These are phyloP conservation scores for Coleophoma eucalyptorum DNA, from an alignment of 2,329 filamentous ascomycete species.

Conservation along the genomic window DNA sequence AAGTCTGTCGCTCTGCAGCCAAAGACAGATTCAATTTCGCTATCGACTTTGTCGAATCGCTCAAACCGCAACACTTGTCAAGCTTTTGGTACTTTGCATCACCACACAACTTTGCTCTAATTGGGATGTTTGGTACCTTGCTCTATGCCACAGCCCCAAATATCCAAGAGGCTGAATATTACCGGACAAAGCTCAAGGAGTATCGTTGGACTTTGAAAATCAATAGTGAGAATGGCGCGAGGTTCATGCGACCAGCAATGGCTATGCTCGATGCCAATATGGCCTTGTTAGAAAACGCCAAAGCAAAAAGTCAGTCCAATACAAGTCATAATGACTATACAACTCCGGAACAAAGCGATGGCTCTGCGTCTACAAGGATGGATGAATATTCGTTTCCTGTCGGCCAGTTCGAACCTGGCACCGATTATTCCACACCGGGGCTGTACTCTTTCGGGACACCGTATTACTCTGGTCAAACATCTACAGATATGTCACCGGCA, in stretches of 20 bases:
- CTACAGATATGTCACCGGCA: conserved; percentile 2
- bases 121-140: conserved; percentile 37
- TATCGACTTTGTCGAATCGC: conserved; percentile 34
- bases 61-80: conserved; percentile 41
- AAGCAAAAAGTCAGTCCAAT: neutral
- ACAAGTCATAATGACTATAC: neutral
- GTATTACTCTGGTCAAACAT: conserved; percentile 9
- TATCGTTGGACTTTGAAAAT: conserved; percentile 24
- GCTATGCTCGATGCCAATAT: conserved; percentile 20
- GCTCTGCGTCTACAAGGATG: neutral
- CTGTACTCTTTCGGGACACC: conserved; percentile 12
- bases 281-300: conserved; percentile 11
- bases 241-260: conserved; percentile 21
- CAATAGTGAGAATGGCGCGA: conserved; percentile 21
- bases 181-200: conserved; percentile 17
- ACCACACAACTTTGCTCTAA: conserved; percentile 37
- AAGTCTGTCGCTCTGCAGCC: conserved; percentile 28
- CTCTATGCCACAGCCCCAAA: conserved; percentile 22
- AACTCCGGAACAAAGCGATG: conserved; percentile 1
- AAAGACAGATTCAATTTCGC: conserved; percentile 35
- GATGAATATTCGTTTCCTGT: conserved; percentile 8
- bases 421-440: conserved; percentile 11
- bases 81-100: conserved; percentile 43
- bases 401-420: conserved; percentile 3
- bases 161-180: conserved; percentile 18